Base-by-base conservation (phyloP, 1,284 basidiomycete genomes). In the Exobasidium rhododendri region DNA sequence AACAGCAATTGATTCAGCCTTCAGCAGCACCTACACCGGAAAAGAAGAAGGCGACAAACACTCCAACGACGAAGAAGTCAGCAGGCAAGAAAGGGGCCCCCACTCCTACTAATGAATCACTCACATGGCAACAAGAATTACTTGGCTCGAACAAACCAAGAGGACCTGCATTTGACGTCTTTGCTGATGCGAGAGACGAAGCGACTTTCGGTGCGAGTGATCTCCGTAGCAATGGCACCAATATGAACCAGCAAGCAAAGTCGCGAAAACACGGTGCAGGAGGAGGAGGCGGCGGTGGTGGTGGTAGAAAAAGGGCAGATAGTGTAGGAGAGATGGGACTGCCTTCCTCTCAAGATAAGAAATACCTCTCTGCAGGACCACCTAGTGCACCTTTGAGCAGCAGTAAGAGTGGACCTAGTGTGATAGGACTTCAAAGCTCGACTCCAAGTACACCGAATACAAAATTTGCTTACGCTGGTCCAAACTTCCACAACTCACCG, bases 401-500 rank as follows among this genome's bases (percentile, higher is more conserved):
- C 14, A 50, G 3, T 50, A 20, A 50, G 14, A 24, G 20, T 26
- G n/a, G 20, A 4, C 26, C 20, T 20, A 28, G 14, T 6, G 13
- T 24, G 14, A 20, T 50, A 56, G 13, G 64, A 65, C 1, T 69
- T 65, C 14, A 70, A 14, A 14, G 13, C 35, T 17, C 53, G 14
- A 47, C 4, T n/a, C 40, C 53, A 64, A 54, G 28, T 47, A 51
- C 31, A 20, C 28, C 40, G 24, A 20, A n/a, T 14, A 46, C 29
- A 52, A 59, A 47, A n/a, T 31, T 69, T 14, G 73, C 73, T 43
- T 75, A 75, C 24, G 73, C 73, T 6, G 73, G 73, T 2, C 73
- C 73, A 29, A 69, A 73, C 58, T 75, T 75, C 65, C 73, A 75
- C 66, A 75, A 75, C 43, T 75, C 73, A 32, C 73, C 73, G 26